These are phyloP conservation scores for Globisporangium paddicum DNA, from an alignment of 352 stramenopile species.

Conservation along the genomic window DNA sequence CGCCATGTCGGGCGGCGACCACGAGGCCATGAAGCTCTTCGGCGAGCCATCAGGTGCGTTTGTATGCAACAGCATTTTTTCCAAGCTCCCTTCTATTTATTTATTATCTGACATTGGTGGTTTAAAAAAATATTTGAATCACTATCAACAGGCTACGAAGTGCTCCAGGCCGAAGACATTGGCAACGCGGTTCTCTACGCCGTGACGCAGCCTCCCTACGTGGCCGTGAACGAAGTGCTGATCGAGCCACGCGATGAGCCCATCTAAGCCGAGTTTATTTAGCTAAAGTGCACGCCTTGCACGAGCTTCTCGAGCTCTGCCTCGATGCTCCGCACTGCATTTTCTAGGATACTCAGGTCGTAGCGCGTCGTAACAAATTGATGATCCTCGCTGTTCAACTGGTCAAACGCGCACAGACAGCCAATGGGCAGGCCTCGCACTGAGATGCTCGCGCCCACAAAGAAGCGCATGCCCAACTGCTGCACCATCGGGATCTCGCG, in stretches of 20 bases:
- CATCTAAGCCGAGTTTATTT: conserved; percentile 22
- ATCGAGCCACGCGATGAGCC: conserved; percentile 88
- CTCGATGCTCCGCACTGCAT: conserved; percentile 37
- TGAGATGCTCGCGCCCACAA: conserved; percentile 41
- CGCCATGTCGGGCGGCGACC: conserved; percentile 55
- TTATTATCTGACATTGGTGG: conserved; percentile 3
- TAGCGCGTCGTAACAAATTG: conserved; percentile 14
- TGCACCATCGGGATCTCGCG: conserved; percentile 52
- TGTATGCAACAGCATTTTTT: background rate
- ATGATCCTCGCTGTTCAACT: conserved; percentile 20
- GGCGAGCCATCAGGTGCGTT: conserved; percentile 38
- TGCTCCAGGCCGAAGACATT: conserved; percentile 84
- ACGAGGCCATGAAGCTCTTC: conserved; percentile 75
- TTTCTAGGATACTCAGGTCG: conserved; percentile 34
- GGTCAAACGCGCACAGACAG: conserved; percentile 49
- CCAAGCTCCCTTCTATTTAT: background rate
- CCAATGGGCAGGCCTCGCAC: conserved; percentile 51
- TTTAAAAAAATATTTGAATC: conserved; percentile 9
- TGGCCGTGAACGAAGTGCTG: conserved; percentile 89
- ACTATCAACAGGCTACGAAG: conserved; percentile 42
- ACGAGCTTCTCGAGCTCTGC: conserved; percentile 42
- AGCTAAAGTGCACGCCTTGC: conserved; percentile 34
- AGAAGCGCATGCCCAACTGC: conserved; percentile 44
- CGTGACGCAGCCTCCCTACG: conserved; percentile 79
- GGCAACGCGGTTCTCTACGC: conserved; percentile 85